These are phyloP conservation scores for Licmophora abbreviata DNA, from an alignment of 108 stramenopile species.

Conservation along the genomic window DNA sequence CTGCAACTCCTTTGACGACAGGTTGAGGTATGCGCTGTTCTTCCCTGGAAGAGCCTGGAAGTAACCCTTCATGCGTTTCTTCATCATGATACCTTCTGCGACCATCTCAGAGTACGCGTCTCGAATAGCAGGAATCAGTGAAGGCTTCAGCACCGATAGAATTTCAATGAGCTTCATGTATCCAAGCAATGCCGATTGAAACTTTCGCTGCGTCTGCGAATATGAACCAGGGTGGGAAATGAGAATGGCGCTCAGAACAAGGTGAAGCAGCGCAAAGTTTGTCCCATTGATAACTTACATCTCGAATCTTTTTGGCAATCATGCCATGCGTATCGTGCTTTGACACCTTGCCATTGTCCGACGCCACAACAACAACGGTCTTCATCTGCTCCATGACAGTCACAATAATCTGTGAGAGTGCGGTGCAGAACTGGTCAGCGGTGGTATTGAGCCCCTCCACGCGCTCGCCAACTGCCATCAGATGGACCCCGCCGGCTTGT, in stretches of 20 bases:
- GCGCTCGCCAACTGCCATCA: constrained; percentile 69
- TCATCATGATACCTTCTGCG: constrained; percentile 81
- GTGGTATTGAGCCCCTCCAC: constrained; percentile 46
- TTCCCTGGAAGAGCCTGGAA: constrained; percentile 77
- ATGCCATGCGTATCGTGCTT: constrained; percentile 73
- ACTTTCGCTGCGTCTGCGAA: constrained; percentile 56
- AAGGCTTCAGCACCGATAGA: constrained; percentile 69
- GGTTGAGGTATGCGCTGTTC: constrained; percentile 54
- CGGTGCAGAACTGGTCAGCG: constrained; percentile 62
- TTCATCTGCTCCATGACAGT: constrained; percentile 83
- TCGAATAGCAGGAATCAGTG: constrained; percentile 71
- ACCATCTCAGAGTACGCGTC: constrained; percentile 83
- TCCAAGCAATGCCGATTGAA: constrained; percentile 76
- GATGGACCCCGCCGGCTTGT: constrained; percentile 75
- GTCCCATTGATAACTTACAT: constrained; percentile 33
- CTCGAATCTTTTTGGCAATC: constrained; percentile 80
- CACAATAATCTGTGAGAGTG: constrained; percentile 73
- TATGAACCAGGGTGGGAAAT: constrained; percentile 4
- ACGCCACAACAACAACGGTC: constrained; percentile 44
- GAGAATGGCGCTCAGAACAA: neutral
- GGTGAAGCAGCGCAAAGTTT: neutral
- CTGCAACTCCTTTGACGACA: constrained; percentile 55
- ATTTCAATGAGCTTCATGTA: constrained; percentile 84
- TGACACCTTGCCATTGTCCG: constrained; percentile 56
- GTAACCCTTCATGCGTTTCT: constrained; percentile 82